Percentiles rank a stretch among this genome's conserved stretches.
phyloP scores from a whole-genome alignment of 2,329 filamentous ascomycete species.

The Monosporascus sp. region DNA sequence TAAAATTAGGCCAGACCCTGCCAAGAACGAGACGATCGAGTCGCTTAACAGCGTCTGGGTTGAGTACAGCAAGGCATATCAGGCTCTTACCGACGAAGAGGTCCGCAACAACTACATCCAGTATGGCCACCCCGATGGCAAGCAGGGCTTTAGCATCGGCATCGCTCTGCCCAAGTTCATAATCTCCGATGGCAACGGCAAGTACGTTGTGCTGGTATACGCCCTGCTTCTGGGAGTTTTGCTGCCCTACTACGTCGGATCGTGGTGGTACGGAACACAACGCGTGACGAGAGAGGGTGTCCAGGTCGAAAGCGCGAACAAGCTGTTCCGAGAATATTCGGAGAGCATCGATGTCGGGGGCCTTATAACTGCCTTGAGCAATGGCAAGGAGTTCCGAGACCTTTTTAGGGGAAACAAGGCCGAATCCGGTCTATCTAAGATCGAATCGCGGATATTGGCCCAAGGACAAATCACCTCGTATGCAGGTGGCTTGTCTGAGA shows the following conservation, averaged over 20 bases:
- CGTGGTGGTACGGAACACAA: conserved; percentile 98
- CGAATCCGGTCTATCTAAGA: conserved; percentile 72
- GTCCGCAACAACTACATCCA: conserved; percentile 95
- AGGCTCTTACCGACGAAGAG: conserved; percentile 94
- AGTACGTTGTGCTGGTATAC: conserved; percentile 90
- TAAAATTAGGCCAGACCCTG: conserved; percentile 76
- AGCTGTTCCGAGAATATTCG: conserved; percentile 88
- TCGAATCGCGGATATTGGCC: conserved; percentile 75
- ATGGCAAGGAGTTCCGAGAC: conserved; percentile 77
- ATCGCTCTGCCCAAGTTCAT: conserved; percentile 94
- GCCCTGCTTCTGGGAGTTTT: conserved; percentile 82
- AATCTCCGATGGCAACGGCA: conserved; percentile 87
- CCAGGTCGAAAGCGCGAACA: conserved; percentile 87
- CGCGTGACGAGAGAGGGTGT: conserved; percentile 89
- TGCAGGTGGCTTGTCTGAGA: conserved; percentile 57
- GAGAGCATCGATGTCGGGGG: conserved; percentile 76
- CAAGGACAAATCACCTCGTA: conserved; percentile 47
- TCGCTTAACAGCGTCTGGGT: conserved; percentile 83
- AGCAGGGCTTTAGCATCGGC: conserved; percentile 96
- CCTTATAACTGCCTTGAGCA: conserved; percentile 75
- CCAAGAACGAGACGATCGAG: conserved; percentile 86
- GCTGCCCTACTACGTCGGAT: conserved; percentile 87
- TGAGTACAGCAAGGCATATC: conserved; percentile 95
- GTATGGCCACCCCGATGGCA: conserved; percentile 94
- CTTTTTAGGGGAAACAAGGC: conserved; percentile 72